Base-by-base conservation (phyloP, 2,329 filamentous ascomycete genomes). In the Sporothrix euskadiensis region DNA sequence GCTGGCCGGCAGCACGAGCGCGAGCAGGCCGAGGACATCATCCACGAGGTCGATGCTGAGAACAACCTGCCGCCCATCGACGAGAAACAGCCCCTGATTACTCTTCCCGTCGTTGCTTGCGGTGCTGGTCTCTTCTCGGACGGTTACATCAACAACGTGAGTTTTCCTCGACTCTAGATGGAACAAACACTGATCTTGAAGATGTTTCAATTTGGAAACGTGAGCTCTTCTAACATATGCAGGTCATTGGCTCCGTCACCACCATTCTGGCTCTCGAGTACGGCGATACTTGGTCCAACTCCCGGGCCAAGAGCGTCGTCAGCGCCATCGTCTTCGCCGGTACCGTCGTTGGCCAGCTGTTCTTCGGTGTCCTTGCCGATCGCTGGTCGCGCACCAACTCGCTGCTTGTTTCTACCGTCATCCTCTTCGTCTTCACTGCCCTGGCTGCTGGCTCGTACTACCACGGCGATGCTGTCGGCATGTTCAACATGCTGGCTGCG, bases 41-140 rank as follows among this genome's bases (percentile, higher is more conserved):
- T 66, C 39, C 26, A 39, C 19, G 70, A 22, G 49, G 70, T 44
- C 22, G 22, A 72, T 9, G 54, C 2, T 22, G 41, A 69, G 6
- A 49, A n/a, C 61, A 57, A 65, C 44, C 56, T 44, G 61, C 47
- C 73, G 41, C 68, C 75, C 41, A 19, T 71, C 30, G 56, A 72
- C 61, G 32, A 73, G n/a, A 52, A 65, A 44, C 30, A 68, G 44
- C 19, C 65, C 12, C 49, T 75, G 5, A 63, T 76, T 35, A 80
- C 84, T 26, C 79, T 88, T 86, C 93, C 94, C 16, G 92, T 94
- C 0, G 91, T 97, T 77, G 94, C 94, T 59, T 97, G 94, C 79
- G 94, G 94, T 76, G 92, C 94, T 70, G 94, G 94, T 78, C 86
- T 97, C 1, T 97, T 97, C 82, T 94, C 91, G 32, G 94, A 97